These are phyloP conservation scores for Leccinellum rugosiceps DNA, from an alignment of 768 basidiomycete genomes.

Conservation along the genomic window DNA sequence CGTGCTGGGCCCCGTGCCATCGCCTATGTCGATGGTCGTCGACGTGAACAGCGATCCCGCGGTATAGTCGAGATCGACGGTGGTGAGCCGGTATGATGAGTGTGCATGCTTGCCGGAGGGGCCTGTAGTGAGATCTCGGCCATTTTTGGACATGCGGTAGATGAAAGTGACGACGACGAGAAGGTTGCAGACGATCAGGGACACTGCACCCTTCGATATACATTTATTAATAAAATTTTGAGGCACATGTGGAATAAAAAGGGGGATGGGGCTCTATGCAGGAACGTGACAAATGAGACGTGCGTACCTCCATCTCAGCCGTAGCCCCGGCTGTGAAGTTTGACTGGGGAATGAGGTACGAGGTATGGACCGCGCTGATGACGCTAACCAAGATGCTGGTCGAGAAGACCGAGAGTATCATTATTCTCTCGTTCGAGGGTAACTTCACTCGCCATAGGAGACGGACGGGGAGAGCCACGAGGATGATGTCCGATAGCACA, in stretches of 20 bases:
- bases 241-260: background rate
- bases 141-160: slow-evolving; percentile 20
- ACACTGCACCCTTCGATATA: slow-evolving; percentile 31
- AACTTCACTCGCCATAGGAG: slow-evolving; percentile 43
- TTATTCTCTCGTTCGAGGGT: slow-evolving; percentile 39
- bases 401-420: slow-evolving; percentile 46
- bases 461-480: slow-evolving; percentile 44
- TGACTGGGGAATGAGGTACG: slow-evolving; percentile 34
- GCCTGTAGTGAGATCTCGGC: slow-evolving; percentile 9
- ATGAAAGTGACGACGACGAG: slow-evolving; percentile 37
- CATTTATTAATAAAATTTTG: background rate
- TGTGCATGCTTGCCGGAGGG: background rate
- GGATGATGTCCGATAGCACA: slow-evolving; percentile 41
- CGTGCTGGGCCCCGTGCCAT: background rate
- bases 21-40: background rate
- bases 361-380: slow-evolving; percentile 42
- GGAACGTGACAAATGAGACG: background rate
- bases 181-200: slow-evolving; percentile 41
- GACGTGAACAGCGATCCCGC: background rate
- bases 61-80: slow-evolving; percentile 21
- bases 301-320: slow-evolving; percentile 43
- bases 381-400: slow-evolving; percentile 50
- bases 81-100: slow-evolving; percentile 21
- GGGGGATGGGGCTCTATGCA: background rate
- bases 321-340: slow-evolving; percentile 16